These are phyloP conservation scores for Hypoxylon rubiginosum DNA, from an alignment of 2,329 filamentous ascomycete species.

Conservation along the genomic window DNA sequence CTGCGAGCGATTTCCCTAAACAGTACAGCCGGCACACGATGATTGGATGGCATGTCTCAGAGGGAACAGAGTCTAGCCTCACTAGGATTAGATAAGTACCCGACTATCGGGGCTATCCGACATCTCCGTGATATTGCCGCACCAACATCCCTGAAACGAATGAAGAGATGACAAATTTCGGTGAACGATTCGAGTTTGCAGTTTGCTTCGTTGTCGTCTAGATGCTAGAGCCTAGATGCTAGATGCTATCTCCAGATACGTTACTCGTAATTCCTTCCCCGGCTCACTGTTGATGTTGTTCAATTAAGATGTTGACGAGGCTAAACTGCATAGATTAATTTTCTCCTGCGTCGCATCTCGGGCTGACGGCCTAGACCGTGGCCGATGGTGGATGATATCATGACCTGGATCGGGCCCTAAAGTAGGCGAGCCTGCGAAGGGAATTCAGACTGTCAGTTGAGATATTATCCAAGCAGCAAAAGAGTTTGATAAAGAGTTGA, in stretches of 20 bases:
- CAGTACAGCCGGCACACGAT: slow-evolving; percentile 27
- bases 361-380: slow-evolving; percentile 13
- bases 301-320: slow-evolving; percentile 23
- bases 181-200: too few species aligned
- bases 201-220: too few species aligned
- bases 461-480: slow-evolving; percentile 8
- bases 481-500: neutral
- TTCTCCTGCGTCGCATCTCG: slow-evolving; percentile 15
- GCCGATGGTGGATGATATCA: slow-evolving; percentile 1
- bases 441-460: too few species aligned
- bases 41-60: slow-evolving; percentile 20
- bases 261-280: neutral
- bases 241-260: slow-evolving; percentile 4
- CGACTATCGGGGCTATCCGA: slow-evolving; percentile 7
- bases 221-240: too few species aligned
- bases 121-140: slow-evolving; percentile 39
- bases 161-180: too few species aligned
- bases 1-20: slow-evolving; percentile 37
- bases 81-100: slow-evolving; percentile 27
- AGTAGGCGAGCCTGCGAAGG: neutral
- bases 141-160: slow-evolving; percentile 14
- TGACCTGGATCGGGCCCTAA: neutral
- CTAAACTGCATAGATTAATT: slow-evolving; percentile 22
- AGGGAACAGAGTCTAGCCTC: slow-evolving; percentile 22
- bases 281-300: slow-evolving; percentile 13